Percentiles rank a stretch among this genome's conserved stretches.
Evolutionary conservation across 2,329 filamentous ascomycete genomes (phyloP).

Genomic region (Didymella lethalis): DNA sequence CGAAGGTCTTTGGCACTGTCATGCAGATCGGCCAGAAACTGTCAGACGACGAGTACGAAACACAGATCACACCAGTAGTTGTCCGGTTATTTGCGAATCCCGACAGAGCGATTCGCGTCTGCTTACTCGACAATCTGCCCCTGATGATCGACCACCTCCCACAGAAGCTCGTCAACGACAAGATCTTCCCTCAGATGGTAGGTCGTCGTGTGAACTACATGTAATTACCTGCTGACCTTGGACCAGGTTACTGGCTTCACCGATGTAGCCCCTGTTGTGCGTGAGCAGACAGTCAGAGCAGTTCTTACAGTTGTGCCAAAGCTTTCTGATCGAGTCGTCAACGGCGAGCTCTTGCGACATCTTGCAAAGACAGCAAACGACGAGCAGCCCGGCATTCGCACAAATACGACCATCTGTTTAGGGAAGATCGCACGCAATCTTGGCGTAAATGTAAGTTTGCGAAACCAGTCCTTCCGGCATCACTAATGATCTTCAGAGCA

Average conservation of each 20-base stretch:
- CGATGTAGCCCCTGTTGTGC: conserved; percentile 86
- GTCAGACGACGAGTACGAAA: conserved; percentile 86
- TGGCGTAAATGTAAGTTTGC: conserved; percentile 62
- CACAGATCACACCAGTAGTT: conserved; percentile 83
- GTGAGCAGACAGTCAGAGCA: conserved; percentile 95
- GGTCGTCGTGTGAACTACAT: neutral
- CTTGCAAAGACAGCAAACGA: conserved; percentile 97
- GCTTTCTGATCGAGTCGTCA: conserved; percentile 89
- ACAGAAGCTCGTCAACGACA: conserved; percentile 91
- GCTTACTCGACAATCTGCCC: conserved; percentile 85
- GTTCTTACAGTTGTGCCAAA: conserved; percentile 88
- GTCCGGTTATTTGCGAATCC: conserved; percentile 89
- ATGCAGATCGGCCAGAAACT: conserved; percentile 91
- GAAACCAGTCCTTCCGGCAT: neutral
- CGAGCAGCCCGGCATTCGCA: conserved; percentile 94
- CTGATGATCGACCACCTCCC: conserved; percentile 90
- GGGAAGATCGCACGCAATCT: conserved; percentile 95
- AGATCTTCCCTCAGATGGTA: conserved; percentile 94
- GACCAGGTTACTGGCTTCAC: conserved; percentile 87
- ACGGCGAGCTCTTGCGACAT: conserved; percentile 88
- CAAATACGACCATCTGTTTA: conserved; percentile 96
- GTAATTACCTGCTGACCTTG: conserved; percentile 33
- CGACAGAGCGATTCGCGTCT: conserved; percentile 90
- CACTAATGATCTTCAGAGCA: conserved; percentile 60
- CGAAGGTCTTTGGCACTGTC: conserved; percentile 86